These are phyloP conservation scores for Kurtzmaniella fragi DNA, from an alignment of 805 yeast genomes.

Conservation along the genomic window DNA sequence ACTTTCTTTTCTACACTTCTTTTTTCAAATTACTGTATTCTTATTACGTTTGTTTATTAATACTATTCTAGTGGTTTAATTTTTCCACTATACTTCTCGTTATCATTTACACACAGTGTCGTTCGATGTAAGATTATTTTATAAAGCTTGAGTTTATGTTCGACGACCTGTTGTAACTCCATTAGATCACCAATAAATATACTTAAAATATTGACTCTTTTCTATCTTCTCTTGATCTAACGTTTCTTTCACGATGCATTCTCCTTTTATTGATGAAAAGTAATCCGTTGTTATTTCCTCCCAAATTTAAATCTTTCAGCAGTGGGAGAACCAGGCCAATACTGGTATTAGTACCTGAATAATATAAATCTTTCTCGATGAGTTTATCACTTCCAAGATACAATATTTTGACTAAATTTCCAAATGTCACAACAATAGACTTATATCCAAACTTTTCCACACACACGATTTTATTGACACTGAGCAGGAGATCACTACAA, in stretches of 20 bases:
- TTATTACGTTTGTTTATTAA: no score
- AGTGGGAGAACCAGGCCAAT: slow-evolving; percentile 16
- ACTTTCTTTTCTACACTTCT: no score
- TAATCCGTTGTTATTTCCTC: slow-evolving; percentile 39
- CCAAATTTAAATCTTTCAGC: slow-evolving; percentile 12
- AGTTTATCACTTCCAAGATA: slow-evolving; percentile 74
- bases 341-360: slow-evolving; percentile 31
- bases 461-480: slow-evolving; percentile 55
- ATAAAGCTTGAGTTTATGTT: no score
- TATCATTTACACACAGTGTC: no score
- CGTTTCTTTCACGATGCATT: slow-evolving; percentile 15
- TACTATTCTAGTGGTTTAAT: no score
- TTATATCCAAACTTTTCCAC: slow-evolving; percentile 72
- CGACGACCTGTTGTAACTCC: not conserved
- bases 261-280: slow-evolving; percentile 48
- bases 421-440: slow-evolving; percentile 70
- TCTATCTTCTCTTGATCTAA: slow-evolving; percentile 8
- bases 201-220: not conserved
- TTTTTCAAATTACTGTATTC: no score
- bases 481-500: slow-evolving; percentile 34
- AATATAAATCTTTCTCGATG: slow-evolving; percentile 53
- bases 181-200: not conserved
- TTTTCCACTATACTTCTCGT: no score
- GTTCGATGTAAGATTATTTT: no score
- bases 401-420: slow-evolving; percentile 64